phyloP scores from a whole-genome alignment of 2,329 filamentous ascomycete species.

The Trichoderma koningii region DNA sequence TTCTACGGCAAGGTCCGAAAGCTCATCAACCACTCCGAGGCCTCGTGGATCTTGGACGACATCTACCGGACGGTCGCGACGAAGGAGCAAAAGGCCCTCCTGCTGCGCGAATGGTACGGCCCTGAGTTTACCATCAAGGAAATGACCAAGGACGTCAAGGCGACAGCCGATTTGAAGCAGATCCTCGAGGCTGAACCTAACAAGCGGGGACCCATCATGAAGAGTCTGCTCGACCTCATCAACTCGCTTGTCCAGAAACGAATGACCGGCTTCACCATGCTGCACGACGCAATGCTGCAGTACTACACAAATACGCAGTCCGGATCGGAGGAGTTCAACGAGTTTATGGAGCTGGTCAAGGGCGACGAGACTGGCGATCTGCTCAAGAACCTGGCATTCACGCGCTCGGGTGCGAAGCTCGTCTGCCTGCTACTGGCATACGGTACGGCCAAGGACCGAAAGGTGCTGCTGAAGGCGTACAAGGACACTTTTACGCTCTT shows the following conservation, averaged over 20 bases:
- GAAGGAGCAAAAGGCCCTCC: slow-evolving; percentile 77
- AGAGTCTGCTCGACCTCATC: slow-evolving; percentile 80
- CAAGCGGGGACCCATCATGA: slow-evolving; percentile 86
- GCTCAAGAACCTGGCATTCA: slow-evolving; percentile 95
- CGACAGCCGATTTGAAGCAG: slow-evolving; percentile 68
- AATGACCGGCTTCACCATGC: slow-evolving; percentile 93
- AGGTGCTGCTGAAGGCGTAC: slow-evolving; percentile 83
- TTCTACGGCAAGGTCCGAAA: slow-evolving; percentile 93
- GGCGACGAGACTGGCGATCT: slow-evolving; percentile 88
- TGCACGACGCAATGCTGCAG: slow-evolving; percentile 97
- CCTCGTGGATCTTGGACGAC: slow-evolving; percentile 96
- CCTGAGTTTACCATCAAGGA: slow-evolving; percentile 86
- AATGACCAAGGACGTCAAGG: slow-evolving; percentile 53
- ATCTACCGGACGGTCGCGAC: slow-evolving; percentile 89
- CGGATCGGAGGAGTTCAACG: slow-evolving; percentile 77
- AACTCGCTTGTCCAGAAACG: slow-evolving; percentile 95
- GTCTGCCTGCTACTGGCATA: slow-evolving; percentile 81
- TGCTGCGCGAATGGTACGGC: slow-evolving; percentile 95
- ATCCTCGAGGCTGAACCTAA: slow-evolving; percentile 78
- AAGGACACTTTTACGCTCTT: slow-evolving; percentile 87
- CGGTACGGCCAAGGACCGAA: slow-evolving; percentile 88
- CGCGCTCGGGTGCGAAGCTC: slow-evolving; percentile 80
- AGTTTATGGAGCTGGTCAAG: slow-evolving; percentile 88
- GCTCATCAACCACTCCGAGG: slow-evolving; percentile 93
- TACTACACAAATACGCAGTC: slow-evolving; percentile 82